These are phyloP conservation scores for Ophiostoma quercus DNA, from an alignment of 2,329 filamentous ascomycete species.

Conservation along the genomic window DNA sequence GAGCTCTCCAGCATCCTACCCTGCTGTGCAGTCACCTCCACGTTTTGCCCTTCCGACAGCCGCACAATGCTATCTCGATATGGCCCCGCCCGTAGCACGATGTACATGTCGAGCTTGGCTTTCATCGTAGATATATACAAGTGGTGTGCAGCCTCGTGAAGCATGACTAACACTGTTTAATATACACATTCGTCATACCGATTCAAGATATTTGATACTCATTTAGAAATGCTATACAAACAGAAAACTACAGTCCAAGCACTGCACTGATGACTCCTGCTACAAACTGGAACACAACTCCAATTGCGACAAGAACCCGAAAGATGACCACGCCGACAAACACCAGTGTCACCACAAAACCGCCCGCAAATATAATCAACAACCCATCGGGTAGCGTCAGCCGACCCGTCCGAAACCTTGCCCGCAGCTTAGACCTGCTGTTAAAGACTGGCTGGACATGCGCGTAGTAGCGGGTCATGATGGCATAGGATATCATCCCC, in stretches of 20 bases:
- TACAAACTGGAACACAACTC: conserved; percentile 8
- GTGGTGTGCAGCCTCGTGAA: background rate
- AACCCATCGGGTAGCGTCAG: conserved; percentile 31
- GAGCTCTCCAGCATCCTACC: conserved; percentile 6
- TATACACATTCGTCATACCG: background rate
- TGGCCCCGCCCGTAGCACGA: background rate
- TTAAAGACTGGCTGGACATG: conserved; percentile 40
- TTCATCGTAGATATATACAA: background rate
- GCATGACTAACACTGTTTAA: background rate
- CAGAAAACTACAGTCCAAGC: conserved; percentile 1
- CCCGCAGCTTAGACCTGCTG: conserved; percentile 35
- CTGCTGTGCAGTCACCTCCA: background rate
- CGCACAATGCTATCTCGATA: background rate
- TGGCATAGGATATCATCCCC: conserved; percentile 26
- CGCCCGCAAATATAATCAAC: conserved; percentile 31
- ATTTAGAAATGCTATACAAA: background rate
- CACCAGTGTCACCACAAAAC: conserved; percentile 30
- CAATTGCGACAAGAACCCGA: conserved; percentile 23
- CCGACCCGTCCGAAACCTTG: conserved; percentile 28
- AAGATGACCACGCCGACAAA: conserved; percentile 29
- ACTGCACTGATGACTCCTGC: conserved; percentile 10
- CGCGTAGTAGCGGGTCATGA: conserved; percentile 33
- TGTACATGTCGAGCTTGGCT: conserved; percentile 5
- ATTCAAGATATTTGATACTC: background rate
- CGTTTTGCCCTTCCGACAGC: background rate